Base-by-base conservation (phyloP, 2,329 filamentous ascomycete genomes). In the Neonectria sp. region DNA sequence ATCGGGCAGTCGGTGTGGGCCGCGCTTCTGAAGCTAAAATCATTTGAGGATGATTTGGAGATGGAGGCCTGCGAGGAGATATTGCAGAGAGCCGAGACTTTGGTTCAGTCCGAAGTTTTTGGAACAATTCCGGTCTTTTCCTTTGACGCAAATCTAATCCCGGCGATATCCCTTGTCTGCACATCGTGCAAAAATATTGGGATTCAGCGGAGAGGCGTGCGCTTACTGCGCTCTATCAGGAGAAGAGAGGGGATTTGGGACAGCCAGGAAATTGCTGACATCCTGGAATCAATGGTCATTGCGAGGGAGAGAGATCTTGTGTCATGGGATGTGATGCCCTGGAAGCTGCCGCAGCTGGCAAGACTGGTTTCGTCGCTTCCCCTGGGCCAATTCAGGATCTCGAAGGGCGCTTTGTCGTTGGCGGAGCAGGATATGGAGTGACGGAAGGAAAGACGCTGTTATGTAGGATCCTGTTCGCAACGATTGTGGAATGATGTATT, bases 221-320 rank as follows among this genome's bases (percentile, higher is more conserved):
- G 5, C 17, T 11, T 75, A 5, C 27, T 75, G 6, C 68, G 64
- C 1, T 63, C 64, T 0, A 53, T 73, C 3, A 51, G 65, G 11
- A 46, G 72, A 12, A 55, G 73, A 12, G 73, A 75, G 27, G 72
- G 73, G 0, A 61, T 75, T 1, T 75, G 73, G 72, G 73, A 75
- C 33, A 75, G 72, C 40, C 63, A 65, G 49, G 73, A 75, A 6
- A 61, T 75, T 21, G 69, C 65, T 0, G 59, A 63, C 27, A 61
- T 73, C 25, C 15, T 69, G 4, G 70, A 71, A 25, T 58, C 72
- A 45, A 52, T 68, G 57, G 45, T 72, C 4, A 60, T 48, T 15
- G 62, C 70, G 11, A 43, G 63, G 27, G 63, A 66, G 37, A 43
- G 56, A 17, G 52, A 46, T 17, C 52, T 66, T 2, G 27, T 66